These are phyloP conservation scores for Phoma herbarum DNA, from an alignment of 2,329 filamentous ascomycete species.

Conservation along the genomic window DNA sequence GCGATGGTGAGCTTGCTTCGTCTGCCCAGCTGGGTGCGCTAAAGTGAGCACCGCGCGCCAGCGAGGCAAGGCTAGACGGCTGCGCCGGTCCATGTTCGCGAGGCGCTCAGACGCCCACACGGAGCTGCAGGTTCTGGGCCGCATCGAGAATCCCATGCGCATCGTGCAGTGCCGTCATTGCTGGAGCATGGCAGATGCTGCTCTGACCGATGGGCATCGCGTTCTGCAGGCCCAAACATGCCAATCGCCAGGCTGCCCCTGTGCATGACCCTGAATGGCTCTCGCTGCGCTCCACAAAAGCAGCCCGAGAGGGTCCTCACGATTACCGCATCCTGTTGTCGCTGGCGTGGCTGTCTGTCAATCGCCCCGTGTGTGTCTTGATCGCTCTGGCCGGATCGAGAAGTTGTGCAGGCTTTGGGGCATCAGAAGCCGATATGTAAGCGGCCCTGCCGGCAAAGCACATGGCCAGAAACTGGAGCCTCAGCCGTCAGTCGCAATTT, in stretches of 20 bases:
- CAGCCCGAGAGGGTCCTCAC: constrained; percentile 4
- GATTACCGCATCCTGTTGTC: constrained; percentile 25
- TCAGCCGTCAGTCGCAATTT: constrained; percentile 7
- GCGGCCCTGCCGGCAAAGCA: constrained; percentile 22
- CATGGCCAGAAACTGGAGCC: too few relatives aligned
- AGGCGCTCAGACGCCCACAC: constrained; percentile 9
- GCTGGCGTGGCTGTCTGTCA: constrained; percentile 10
- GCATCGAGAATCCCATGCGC: constrained; percentile 19
- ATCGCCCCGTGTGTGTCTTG: constrained; percentile 28
- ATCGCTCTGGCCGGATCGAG: constrained; percentile 24
- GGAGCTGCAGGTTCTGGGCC: constrained; percentile 11
- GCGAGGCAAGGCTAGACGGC: neutral
- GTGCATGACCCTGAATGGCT: neutral
- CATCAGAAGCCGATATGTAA: constrained; percentile 12
- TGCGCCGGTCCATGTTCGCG: constrained; percentile 11
- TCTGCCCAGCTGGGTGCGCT: constrained; percentile 3
- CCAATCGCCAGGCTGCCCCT: constrained; percentile 6
- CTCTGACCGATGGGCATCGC: constrained; percentile 6
- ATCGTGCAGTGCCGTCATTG: constrained; percentile 19
- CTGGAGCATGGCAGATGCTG: constrained; percentile 2
- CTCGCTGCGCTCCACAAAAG: constrained; percentile 6
- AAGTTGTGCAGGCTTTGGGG: constrained; percentile 7
- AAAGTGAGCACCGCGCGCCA: neutral
- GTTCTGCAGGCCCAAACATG: neutral
- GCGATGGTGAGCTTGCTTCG: constrained; percentile 10